phyloP scores from a whole-genome alignment of 2,329 filamentous ascomycete species.

The Fusarium robinianum region DNA sequence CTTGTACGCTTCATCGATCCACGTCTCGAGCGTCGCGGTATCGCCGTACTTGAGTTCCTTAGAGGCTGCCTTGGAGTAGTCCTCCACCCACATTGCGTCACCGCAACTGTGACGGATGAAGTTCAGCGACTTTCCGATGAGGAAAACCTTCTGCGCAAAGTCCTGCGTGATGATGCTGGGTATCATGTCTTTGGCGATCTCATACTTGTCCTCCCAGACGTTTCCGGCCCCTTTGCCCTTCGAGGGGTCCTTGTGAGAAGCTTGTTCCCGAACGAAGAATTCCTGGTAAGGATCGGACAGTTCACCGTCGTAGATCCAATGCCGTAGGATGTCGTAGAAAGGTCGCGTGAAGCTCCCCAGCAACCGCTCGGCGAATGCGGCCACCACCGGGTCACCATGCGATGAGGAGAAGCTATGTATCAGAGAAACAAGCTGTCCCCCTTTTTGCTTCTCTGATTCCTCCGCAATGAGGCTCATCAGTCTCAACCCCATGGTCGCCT shows the following conservation, averaged over 20 bases:
- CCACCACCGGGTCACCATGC: constrained; percentile 93
- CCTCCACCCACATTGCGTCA: constrained; percentile 93
- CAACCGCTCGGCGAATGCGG: constrained; percentile 87
- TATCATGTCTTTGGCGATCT: constrained; percentile 81
- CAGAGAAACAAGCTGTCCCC: constrained; percentile 88
- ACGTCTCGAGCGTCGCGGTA: constrained; percentile 85
- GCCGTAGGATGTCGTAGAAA: constrained; percentile 93
- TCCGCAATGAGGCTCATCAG: constrained; percentile 95
- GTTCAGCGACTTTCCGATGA: constrained; percentile 97
- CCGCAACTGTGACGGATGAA: constrained; percentile 96
- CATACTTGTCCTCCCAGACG: constrained; percentile 98
- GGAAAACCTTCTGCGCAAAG: constrained; percentile 93
- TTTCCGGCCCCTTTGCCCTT: constrained; percentile 73
- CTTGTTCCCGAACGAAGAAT: constrained; percentile 91
- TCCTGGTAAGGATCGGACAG: constrained; percentile 94
- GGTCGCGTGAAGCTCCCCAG: constrained; percentile 86
- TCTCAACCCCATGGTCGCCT: constrained; percentile 92
- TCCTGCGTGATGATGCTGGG: constrained; percentile 91
- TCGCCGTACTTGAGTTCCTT: constrained; percentile 93
- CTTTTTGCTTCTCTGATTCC: constrained; percentile 79
- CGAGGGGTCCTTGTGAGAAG: constrained; percentile 52
- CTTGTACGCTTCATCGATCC: constrained; percentile 97
- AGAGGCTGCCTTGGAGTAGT: constrained; percentile 89
- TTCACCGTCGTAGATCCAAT: constrained; percentile 99
- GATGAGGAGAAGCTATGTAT: constrained; percentile 93